Conservation (phyloP, 345 rosid genomes). For the Sisymbrium irio region DNA sequence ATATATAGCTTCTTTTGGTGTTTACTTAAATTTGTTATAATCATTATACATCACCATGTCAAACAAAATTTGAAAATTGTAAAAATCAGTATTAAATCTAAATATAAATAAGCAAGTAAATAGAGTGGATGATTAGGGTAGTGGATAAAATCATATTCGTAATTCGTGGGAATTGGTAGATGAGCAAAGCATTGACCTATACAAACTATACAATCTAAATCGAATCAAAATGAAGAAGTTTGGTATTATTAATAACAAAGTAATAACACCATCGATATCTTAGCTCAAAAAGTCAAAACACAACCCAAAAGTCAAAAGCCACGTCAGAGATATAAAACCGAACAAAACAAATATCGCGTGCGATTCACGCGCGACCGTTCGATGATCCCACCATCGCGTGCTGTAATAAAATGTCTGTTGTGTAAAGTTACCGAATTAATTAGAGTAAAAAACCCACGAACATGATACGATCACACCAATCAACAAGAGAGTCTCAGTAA, state of each 20-base stretch:
- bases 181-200: slow-evolving; percentile 1
- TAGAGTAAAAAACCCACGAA: not conserved
- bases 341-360: not conserved
- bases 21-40: not conserved
- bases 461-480: not conserved
- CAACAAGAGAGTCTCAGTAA: not conserved
- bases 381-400: too few relatives aligned
- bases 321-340: too few relatives aligned
- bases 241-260: too few relatives aligned
- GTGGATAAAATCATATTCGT: not conserved
- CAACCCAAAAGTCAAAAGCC: not conserved
- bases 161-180: not conserved
- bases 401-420: not conserved
- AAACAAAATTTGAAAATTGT: not conserved
- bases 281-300: too few relatives aligned
- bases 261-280: too few relatives aligned
- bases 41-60: not conserved
- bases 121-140: not conserved
- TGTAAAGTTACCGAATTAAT: not conserved
- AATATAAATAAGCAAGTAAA: not conserved
- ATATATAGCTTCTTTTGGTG: not conserved
- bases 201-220: too few relatives aligned
- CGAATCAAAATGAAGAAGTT: too few relatives aligned
- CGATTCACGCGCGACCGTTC: not conserved
- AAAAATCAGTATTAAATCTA: not conserved